Evolutionary conservation across 805 yeast species (phyloP).

Genomic region (Ogataea neopini): DNA sequence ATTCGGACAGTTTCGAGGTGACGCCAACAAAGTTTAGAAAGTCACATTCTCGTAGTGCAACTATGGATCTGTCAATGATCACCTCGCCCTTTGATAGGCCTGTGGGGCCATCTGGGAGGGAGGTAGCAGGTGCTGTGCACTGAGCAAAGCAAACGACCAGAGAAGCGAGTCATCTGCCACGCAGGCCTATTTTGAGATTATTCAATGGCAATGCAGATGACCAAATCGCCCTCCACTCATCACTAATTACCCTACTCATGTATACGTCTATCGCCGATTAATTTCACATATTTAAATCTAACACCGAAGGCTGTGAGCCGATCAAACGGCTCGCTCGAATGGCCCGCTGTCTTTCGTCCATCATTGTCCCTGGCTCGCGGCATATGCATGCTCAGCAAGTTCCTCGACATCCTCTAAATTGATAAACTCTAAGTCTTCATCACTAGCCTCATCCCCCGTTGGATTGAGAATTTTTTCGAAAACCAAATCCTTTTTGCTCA

Average conservation of each 20-base stretch:
- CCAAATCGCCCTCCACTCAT: too few relatives aligned
- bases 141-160: too few relatives aligned
- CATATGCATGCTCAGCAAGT: conserved; percentile 52
- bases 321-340: too few relatives aligned
- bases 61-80: conserved; percentile 4
- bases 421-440: conserved; percentile 43
- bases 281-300: too few relatives aligned
- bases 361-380: not conserved
- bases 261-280: too few relatives aligned
- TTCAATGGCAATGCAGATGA: too few relatives aligned
- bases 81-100: not conserved
- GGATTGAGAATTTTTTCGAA: conserved; percentile 51
- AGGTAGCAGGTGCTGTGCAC: too few relatives aligned
- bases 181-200: too few relatives aligned
- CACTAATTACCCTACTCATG: too few relatives aligned
- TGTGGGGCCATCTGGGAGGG: too few relatives aligned
- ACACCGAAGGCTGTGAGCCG: too few relatives aligned
- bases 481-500: conserved; percentile 49
- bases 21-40: conserved; percentile 1
- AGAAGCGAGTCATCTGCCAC: too few relatives aligned
- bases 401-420: conserved; percentile 57
- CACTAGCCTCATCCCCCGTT: conserved; percentile 33
- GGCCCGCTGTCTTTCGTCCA: not conserved
- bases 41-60: conserved; percentile 1
- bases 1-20: not conserved